A percentile compares a stretch with the other conserved stretches of the same genome.
Conservation (phyloP, 1,284 basidiomycete genomes). For the Thecaphora thlaspeos region DNA sequence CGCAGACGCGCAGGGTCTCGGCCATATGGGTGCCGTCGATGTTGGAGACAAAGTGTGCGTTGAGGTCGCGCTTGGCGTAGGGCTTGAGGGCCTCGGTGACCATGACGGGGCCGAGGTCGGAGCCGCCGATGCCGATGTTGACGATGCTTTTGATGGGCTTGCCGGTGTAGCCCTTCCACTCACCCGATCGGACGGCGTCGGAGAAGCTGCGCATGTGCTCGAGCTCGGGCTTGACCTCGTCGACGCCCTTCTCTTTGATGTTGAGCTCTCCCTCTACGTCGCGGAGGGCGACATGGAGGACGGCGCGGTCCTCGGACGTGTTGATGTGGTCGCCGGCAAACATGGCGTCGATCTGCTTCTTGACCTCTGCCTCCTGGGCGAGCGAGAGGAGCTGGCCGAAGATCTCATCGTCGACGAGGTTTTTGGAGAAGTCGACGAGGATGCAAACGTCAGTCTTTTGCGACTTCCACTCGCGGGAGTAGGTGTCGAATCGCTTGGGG, state of each 20-base stretch:
- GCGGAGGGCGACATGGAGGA: conserved; percentile 89
- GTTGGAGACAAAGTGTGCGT: conserved; percentile 89
- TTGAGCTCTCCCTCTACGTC: conserved; percentile 69
- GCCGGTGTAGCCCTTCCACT: conserved; percentile 95
- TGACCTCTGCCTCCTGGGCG: conserved; percentile 80
- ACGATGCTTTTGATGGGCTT: conserved; percentile 91
- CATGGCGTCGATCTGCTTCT: conserved; percentile 85
- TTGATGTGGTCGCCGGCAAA: conserved; percentile 96
- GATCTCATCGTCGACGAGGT: conserved; percentile 85
- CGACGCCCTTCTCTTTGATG: conserved; percentile 76
- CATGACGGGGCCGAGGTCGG: conserved; percentile 97
- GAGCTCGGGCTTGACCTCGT: conserved; percentile 80
- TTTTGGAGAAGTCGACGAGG: conserved; percentile 95
- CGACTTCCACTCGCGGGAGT: conserved; percentile 72
- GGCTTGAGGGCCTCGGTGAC: conserved; percentile 94
- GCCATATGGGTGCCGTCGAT: conserved; percentile 97
- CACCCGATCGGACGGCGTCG: conserved; percentile 77
- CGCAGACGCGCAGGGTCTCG: conserved; percentile 76
- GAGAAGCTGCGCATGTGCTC: conserved; percentile 89
- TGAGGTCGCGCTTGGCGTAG: conserved; percentile 85
- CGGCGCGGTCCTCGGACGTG: conserved; percentile 93
- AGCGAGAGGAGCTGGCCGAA: conserved; percentile 70
- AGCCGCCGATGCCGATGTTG: conserved; percentile 98
- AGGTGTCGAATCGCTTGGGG: conserved; percentile 79
- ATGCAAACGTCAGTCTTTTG: conserved; percentile 71